A percentile compares a stretch with the other conserved stretches of the same genome.
phyloP scores from a whole-genome alignment of 2,329 filamentous ascomycete species.

The Cladosporium sphaerospermum region DNA sequence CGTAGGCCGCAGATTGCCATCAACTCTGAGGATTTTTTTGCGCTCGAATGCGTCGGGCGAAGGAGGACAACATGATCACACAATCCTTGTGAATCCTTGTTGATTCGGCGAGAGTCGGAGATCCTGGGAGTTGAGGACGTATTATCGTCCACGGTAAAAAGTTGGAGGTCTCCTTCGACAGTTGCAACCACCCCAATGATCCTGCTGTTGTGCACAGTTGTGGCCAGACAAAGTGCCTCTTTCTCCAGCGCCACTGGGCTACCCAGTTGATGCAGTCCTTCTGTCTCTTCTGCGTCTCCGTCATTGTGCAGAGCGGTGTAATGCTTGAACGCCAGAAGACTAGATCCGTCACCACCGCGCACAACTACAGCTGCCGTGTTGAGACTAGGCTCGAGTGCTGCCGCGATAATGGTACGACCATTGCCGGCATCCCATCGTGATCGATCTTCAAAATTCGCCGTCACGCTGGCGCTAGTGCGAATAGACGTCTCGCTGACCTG shows the following conservation, averaged over 20 bases:
- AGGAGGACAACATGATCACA: constrained; percentile 25
- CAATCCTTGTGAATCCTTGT: constrained; percentile 2
- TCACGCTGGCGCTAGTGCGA: constrained; percentile 16
- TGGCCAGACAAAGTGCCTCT: constrained; percentile 15
- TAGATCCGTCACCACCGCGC: constrained; percentile 7
- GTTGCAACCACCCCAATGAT: constrained; percentile 14
- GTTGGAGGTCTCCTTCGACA: constrained; percentile 12
- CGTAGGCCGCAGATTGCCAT: constrained; percentile 25
- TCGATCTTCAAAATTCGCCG: constrained; percentile 26
- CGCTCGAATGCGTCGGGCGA: neutral
- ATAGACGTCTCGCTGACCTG: constrained; percentile 25
- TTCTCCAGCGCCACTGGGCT: neutral
- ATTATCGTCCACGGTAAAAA: constrained; percentile 2
- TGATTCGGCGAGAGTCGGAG: neutral
- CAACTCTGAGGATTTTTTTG: neutral
- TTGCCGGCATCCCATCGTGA: constrained; percentile 11
- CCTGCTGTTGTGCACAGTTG: neutral
- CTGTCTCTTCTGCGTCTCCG: neutral
- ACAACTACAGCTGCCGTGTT: constrained; percentile 18
- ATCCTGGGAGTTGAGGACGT: neutral
- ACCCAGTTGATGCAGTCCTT: neutral
- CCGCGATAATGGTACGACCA: constrained; percentile 18
- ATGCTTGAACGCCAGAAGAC: constrained; percentile 7
- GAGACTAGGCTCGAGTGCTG: constrained; percentile 16
- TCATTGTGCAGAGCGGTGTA: neutral